These are phyloP conservation scores for Lachnellula hyalina DNA, from an alignment of 2,329 filamentous ascomycete species.

Conservation along the genomic window DNA sequence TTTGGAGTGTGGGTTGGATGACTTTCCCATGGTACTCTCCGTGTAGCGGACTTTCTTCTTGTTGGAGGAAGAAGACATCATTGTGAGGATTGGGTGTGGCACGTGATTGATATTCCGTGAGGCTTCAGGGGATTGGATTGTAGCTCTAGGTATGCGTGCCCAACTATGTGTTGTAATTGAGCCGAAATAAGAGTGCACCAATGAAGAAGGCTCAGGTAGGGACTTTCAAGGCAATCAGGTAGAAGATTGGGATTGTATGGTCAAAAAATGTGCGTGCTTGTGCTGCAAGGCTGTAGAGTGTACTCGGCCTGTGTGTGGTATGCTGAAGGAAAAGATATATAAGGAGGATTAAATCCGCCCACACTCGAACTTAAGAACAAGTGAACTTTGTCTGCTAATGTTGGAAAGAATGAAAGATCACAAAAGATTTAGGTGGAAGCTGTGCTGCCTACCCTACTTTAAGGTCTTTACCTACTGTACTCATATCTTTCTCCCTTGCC, in stretches of 20 bases:
- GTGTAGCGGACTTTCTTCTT: constrained; percentile 26
- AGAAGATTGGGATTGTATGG: neutral
- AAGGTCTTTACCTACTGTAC: neutral
- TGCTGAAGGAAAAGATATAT: neutral
- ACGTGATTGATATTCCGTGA: neutral
- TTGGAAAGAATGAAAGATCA: neutral
- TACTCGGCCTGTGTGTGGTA: neutral
- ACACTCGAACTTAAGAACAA: neutral
- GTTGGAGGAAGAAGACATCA: constrained; percentile 20
- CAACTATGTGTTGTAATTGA: neutral
- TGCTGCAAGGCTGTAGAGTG: neutral
- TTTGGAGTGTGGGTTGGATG: neutral
- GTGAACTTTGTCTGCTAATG: neutral
- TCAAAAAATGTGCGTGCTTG: neutral
- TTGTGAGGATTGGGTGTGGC: constrained; percentile 6
- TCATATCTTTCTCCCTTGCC: neutral
- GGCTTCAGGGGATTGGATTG: neutral
- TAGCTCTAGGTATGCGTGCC: neutral
- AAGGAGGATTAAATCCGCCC: neutral
- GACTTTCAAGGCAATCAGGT: neutral
- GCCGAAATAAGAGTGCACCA: neutral
- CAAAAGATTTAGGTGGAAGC: neutral
- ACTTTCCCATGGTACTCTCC: constrained; percentile 17
- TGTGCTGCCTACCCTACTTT: neutral
- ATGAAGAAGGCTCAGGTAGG: neutral